A percentile compares a stretch with the other conserved stretches of the same genome.
phyloP scores from a whole-genome alignment of 805 yeast species.

The Nakazawaea wyomingensis region DNA sequence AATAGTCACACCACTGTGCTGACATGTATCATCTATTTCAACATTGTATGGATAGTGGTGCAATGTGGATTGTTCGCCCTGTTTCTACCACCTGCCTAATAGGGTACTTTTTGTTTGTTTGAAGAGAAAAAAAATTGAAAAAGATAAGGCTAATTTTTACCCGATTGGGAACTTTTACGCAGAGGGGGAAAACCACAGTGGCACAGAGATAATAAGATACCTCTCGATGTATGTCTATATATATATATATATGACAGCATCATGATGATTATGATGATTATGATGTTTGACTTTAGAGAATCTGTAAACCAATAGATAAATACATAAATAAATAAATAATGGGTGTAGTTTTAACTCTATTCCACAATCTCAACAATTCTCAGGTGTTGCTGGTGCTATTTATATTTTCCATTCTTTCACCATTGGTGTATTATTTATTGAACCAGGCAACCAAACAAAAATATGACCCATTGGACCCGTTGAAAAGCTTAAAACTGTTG shows the following conservation, averaged over 20 bases:
- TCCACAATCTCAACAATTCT: not conserved
- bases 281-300: no score
- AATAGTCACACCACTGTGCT: slow-evolving; percentile 4
- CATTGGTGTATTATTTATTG: slow-evolving; percentile 2
- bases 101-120: not conserved
- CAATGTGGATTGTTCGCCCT: slow-evolving; percentile 74
- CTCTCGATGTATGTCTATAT: not conserved
- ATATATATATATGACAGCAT: no score
- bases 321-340: not conserved
- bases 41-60: slow-evolving; percentile 56
- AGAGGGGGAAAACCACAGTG: not conserved
- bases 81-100: slow-evolving; percentile 91
- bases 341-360: slow-evolving; percentile 6
- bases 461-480: slow-evolving; percentile 11
- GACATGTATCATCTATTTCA: slow-evolving; percentile 32
- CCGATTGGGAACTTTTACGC: slow-evolving; percentile 5
- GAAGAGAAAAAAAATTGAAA: no score
- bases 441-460: not conserved
- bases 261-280: no score
- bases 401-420: not conserved
- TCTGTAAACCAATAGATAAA: no score
- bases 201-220: no score
- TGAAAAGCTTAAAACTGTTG: slow-evolving; percentile 21
- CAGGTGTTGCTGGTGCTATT: slow-evolving; percentile 1
- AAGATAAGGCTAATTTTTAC: slow-evolving; percentile 8